These are phyloP conservation scores for Malbranchea zuffiana DNA, from an alignment of 2,329 filamentous ascomycete genomes.

Conservation along the genomic window DNA sequence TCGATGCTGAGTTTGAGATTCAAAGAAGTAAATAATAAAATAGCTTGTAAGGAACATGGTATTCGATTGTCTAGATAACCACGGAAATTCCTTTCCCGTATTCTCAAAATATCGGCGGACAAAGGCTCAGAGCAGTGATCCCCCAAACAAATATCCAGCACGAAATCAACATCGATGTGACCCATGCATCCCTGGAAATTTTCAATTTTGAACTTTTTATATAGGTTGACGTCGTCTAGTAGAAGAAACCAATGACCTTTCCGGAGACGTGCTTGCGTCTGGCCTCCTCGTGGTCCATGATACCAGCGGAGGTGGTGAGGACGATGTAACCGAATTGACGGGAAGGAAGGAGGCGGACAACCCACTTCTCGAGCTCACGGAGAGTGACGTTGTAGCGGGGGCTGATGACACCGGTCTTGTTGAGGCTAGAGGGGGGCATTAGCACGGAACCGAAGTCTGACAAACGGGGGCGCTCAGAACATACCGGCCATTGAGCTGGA, in stretches of 20 bases:
- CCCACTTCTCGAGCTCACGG: conserved; percentile 97
- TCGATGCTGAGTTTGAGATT: too few species aligned
- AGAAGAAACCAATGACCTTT: conserved; percentile 99
- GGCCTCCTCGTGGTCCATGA: conserved; percentile 99
- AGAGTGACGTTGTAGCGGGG: conserved; percentile 99
- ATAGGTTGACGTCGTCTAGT: conserved; percentile 50
- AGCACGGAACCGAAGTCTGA: conserved; percentile 1
- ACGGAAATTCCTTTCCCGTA: too few species aligned
- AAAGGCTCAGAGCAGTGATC: too few species aligned
- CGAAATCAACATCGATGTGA: too few species aligned
- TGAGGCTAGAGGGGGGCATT: conserved; percentile 45
- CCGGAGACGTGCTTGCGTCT: conserved; percentile 97
- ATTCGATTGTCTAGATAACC: too few species aligned
- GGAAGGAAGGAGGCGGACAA: conserved; percentile 94
- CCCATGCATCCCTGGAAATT: conserved; percentile 5
- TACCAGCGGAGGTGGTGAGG: conserved; percentile 96
- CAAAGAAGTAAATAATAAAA: too few species aligned
- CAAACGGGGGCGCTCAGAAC: conserved; percentile 10
- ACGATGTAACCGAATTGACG: conserved; percentile 99
- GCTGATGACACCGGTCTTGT: conserved; percentile 99
- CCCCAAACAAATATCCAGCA: too few species aligned
- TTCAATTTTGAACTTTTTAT: conserved; percentile 3
- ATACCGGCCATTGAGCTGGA: conserved; percentile 92
- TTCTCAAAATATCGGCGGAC: too few species aligned
- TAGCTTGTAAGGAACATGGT: too few species aligned